Evolutionary conservation across 345 rosid genomes (phyloP).

Genomic region (Theobroma cacao): DNA sequence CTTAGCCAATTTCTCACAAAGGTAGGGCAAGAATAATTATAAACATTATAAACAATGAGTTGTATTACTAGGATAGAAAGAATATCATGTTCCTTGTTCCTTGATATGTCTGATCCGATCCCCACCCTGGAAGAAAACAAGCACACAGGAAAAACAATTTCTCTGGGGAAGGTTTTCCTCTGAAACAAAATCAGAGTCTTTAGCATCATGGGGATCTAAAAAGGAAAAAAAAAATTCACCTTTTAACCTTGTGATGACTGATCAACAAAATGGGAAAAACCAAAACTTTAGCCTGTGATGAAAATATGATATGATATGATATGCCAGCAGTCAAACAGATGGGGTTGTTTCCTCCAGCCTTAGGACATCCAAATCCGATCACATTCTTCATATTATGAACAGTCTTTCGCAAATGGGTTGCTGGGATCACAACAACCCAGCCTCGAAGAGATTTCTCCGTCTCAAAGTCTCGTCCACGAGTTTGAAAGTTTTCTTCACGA

Average conservation of each 20-base stretch:
- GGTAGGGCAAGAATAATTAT: not conserved
- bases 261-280: slow-evolving; percentile 9
- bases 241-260: slow-evolving; percentile 1
- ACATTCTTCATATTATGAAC: slow-evolving; percentile 27
- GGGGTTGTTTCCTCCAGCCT: slow-evolving; percentile 15
- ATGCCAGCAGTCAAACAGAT: slow-evolving; percentile 11
- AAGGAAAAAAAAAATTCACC: not conserved
- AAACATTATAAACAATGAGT: slow-evolving; percentile 3
- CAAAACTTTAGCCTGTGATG: slow-evolving; percentile 27
- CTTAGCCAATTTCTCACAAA: not conserved
- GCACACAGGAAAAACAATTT: not conserved
- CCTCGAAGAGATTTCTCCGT: slow-evolving; percentile 90
- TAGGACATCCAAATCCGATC: slow-evolving; percentile 13
- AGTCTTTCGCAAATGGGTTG: not conserved
- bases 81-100: slow-evolving; percentile 11
- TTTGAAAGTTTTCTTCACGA: slow-evolving; percentile 98
- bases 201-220: not conserved
- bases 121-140: not conserved
- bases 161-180: not conserved
- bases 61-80: slow-evolving; percentile 1
- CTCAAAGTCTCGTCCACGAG: slow-evolving; percentile 92
- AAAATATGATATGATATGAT: slow-evolving; percentile 16
- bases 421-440: slow-evolving; percentile 70
- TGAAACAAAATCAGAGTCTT: not conserved
- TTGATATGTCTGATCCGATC: not conserved